Evolutionary conservation across 345 rosid genomes (phyloP), one percentile per base, ranked within the genome.

Genomic region (Salix viminalis): DNA sequence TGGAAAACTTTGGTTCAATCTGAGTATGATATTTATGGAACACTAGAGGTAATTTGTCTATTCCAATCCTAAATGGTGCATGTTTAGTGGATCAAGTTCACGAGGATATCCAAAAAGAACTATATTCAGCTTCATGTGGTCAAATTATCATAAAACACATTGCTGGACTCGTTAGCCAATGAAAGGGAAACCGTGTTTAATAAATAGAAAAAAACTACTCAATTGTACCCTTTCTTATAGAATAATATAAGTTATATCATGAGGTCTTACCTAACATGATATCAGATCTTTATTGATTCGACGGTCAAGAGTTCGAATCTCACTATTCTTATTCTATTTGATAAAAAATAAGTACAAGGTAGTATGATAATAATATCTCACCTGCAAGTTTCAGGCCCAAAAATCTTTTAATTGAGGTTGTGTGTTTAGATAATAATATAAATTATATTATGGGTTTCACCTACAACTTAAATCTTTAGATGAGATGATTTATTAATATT

Each of bases 281-380:
- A 34, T 5, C 1, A 5, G 6, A 34, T 1, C 0, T 34, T 4
- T 0, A 24, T 34, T 34, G 1, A 34, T 6, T 0, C 0, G 6
- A 34, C 1, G 1, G 5, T 5, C 0, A 5, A 0, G 7, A 5
- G 37, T 34, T 34, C 0, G 1, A 34, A 34, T 34, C 37, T 34
- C 0, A 34, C 6, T 6, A 1, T 0, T 5, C 6, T 34, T 0
- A 34, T 34, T 34, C 0, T 34, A 34, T 34, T 34, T 34, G 37
- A 34, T 34, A 34, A 34, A 34, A 34, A 34, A 0, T 5, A 34
- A 34, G 1, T 34, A 34, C 6, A 34, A 34, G 5, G 1, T 34
- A 34, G 1, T 34, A 0, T 34, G 6, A 24, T 24, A 24, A 24
- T 24, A 24, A 24, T 24, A 24, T 24, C 26, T 24, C 26, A 24